Percentiles rank a stretch among this genome's conserved stretches.
Evolutionary conservation across 345 rosid genomes (phyloP).

Genomic region (Clausena lansium): DNA sequence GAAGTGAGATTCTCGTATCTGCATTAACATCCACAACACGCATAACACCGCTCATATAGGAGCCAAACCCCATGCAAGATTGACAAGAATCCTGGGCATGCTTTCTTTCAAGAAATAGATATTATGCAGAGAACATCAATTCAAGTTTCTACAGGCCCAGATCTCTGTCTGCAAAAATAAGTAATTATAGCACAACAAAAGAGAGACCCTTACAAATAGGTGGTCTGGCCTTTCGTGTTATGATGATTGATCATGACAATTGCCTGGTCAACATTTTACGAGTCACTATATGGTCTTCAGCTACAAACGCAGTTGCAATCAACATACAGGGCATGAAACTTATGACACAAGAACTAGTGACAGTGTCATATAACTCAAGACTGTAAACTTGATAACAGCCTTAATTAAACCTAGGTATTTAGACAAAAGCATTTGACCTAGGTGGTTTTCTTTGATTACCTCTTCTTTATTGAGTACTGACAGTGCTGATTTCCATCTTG

Average conservation of each 20-base stretch:
- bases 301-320: background rate
- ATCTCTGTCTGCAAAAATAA: background rate
- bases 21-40: background rate
- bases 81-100: no score
- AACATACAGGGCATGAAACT: background rate
- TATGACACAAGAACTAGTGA: background rate
- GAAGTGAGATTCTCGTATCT: no score
- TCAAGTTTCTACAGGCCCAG: no score
- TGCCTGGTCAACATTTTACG: background rate
- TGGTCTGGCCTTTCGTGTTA: background rate
- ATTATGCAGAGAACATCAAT: no score
- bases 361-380: background rate
- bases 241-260: background rate
- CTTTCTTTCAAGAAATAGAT: no score
- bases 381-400: background rate
- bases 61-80: background rate
- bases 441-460: background rate
- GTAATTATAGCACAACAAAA: background rate
- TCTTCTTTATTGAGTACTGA: slow-evolving; percentile 21
- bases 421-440: slow-evolving; percentile 3
- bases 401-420: background rate
- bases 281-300: background rate
- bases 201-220: background rate
- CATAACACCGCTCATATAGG: background rate
- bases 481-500: slow-evolving; percentile 5